These are phyloP conservation scores for Pyricularia sp. DNA, from an alignment of 2,329 filamentous ascomycete species.

Conservation along the genomic window DNA sequence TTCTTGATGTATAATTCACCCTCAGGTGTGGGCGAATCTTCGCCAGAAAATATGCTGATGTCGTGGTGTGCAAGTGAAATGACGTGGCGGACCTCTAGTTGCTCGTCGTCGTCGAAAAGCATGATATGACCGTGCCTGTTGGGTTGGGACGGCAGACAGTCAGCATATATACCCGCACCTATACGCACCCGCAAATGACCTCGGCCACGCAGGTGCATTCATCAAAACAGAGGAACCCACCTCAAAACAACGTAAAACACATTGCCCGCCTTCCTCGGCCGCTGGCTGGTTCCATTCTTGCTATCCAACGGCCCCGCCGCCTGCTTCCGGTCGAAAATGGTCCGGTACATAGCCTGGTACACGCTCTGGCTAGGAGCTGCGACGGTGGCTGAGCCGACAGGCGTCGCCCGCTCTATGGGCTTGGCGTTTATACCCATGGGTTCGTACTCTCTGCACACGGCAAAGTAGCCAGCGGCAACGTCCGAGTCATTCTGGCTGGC, in stretches of 20 bases:
- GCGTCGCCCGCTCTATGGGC: slow-evolving; percentile 77
- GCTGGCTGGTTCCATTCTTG: slow-evolving; percentile 36
- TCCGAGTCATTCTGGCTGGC: slow-evolving; percentile 53
- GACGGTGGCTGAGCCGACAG: slow-evolving; percentile 65
- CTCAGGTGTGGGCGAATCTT: slow-evolving; percentile 62
- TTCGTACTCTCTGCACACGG: slow-evolving; percentile 88
- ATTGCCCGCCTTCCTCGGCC: slow-evolving; percentile 63
- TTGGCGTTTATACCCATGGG: slow-evolving; percentile 88
- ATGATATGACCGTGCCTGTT: slow-evolving; percentile 84
- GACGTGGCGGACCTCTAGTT: slow-evolving; percentile 92
- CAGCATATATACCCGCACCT: not conserved
- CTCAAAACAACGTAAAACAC: slow-evolving; percentile 88
- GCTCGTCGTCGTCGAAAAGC: slow-evolving; percentile 93
- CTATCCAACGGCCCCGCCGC: slow-evolving; percentile 35
- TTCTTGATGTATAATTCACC: slow-evolving; percentile 94
- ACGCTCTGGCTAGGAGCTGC: slow-evolving; percentile 81
- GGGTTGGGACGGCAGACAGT: not conserved
- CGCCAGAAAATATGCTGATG: slow-evolving; percentile 76
- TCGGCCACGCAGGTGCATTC: not conserved
- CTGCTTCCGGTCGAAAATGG: slow-evolving; percentile 78
- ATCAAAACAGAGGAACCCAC: slow-evolving; percentile 33
- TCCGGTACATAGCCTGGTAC: slow-evolving; percentile 96
- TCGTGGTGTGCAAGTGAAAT: slow-evolving; percentile 85
- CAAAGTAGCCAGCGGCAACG: slow-evolving; percentile 85
- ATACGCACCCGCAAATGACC: not conserved